Evolutionary conservation across 1,284 basidiomycete genomes (phyloP).

Genomic region (Puccinia polysora): DNA sequence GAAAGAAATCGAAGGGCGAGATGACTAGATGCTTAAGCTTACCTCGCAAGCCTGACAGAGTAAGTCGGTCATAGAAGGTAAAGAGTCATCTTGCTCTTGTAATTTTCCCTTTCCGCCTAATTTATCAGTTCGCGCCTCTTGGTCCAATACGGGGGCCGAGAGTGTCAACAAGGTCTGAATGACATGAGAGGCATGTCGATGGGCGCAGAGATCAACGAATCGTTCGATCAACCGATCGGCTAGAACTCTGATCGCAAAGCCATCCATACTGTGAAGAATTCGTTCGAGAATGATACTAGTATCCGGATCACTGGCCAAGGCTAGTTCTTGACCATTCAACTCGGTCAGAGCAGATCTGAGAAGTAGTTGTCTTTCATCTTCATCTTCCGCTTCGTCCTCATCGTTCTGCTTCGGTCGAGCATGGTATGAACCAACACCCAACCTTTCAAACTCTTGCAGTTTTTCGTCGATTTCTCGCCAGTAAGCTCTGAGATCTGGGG

Average conservation of each 20-base stretch:
- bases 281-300: constrained; percentile 81
- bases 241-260: constrained; percentile 81
- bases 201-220: constrained; percentile 65
- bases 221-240: constrained; percentile 69
- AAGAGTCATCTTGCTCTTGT: constrained; percentile 57
- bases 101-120: constrained; percentile 52
- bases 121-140: constrained; percentile 66
- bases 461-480: constrained; percentile 79
- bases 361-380: constrained; percentile 60
- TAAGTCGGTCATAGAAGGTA: constrained; percentile 68
- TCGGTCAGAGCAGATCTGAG: constrained; percentile 76
- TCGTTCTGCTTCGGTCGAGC: not conserved
- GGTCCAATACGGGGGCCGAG: constrained; percentile 66
- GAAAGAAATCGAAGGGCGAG: no score
- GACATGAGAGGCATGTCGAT: constrained; percentile 87
- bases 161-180: constrained; percentile 77
- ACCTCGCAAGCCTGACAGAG: constrained; percentile 64
- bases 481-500: constrained; percentile 82
- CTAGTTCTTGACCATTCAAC: constrained; percentile 77
- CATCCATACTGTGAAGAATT: constrained; percentile 84
- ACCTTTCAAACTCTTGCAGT: constrained; percentile 74
- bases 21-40: no score
- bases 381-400: constrained; percentile 47
- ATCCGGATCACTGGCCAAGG: constrained; percentile 83
- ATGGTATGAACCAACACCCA: constrained; percentile 44